Evolutionary conservation across 208 protist genomes (phyloP), one percentile per base, ranked within the genome.

Genomic region (Leishmania turanica): DNA sequence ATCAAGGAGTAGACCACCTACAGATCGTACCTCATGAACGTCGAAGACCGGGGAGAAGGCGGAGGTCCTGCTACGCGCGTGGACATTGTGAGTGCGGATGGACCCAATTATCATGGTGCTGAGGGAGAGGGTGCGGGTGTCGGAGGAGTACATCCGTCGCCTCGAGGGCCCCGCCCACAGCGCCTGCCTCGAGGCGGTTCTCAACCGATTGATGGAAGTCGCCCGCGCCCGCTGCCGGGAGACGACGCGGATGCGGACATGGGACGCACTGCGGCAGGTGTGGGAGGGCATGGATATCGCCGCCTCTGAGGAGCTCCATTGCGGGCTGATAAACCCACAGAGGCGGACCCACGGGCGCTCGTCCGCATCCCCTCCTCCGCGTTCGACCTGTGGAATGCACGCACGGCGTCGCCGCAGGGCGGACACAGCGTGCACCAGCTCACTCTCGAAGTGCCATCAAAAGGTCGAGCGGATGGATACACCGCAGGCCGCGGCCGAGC

Each of bases 401-500:
- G 58, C 58, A 31, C 0, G 58, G 24, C 9, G 58, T 24, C 8
- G 58, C 27, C 4, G 58, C 8, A 3, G 24, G 58, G 7, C 7
- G 24, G 27, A 17, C n/a, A 37, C 24, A 37, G n/a, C 60, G 9
- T 66, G 11, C 17, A 8, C 60, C 60, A 66, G 60, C 24, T 24
- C 60, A 66, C 37, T 19, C 60, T 31, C n/a, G 11, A 66, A 15
- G n/a, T 37, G n/a, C 19, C 60, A 66, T 40, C 60, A 19, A 37
- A 37, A 13, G 11, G 5, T 3, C 60, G n/a, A 66, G 60, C n/a
- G 60, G 45, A 49, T 11, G 45, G 45, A 49, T 49, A 8, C 45
- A 49, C 8, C 45, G 71, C 75, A 88, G 76, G 69, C 84, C 0
- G 80, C 76, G 65, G 84, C 84, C 51, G 81, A 84, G 77, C 66